Conservation (phyloP, 208 protist species). For the Leishmania arabica region DNA sequence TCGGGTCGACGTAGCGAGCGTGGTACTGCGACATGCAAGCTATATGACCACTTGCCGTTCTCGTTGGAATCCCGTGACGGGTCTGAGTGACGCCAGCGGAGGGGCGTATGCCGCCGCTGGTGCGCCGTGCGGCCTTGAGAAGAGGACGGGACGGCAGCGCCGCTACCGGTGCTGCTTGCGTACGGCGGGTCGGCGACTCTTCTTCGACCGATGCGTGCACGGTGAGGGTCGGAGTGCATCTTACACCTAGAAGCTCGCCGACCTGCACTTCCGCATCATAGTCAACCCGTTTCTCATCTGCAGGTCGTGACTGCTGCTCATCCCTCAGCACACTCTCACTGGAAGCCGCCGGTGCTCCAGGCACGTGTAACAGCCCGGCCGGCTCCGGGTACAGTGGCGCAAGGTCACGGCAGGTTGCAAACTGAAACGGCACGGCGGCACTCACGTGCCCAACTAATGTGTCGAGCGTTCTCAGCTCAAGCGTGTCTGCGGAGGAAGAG, state of each 20-base stretch:
- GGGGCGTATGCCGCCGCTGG: neutral
- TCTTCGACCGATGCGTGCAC: neutral
- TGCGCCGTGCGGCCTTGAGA: neutral
- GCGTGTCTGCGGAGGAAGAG: neutral
- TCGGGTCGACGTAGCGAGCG: conserved; percentile 37
- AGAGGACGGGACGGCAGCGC: neutral
- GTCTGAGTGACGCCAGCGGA: neutral
- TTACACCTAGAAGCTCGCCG: conserved; percentile 17
- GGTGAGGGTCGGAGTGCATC: neutral
- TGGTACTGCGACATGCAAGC: conserved; percentile 67
- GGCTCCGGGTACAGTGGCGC: conserved; percentile 22
- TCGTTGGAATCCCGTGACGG: neutral
- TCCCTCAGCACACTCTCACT: neutral
- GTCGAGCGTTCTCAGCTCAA: conserved; percentile 1
- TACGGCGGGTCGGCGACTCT: neutral
- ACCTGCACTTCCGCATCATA: conserved; percentile 13
- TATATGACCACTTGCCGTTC: neutral
- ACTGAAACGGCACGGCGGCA: conserved; percentile 30
- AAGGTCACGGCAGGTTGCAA: conserved; percentile 17
- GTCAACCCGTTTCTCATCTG: neutral
- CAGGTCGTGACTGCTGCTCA: neutral
- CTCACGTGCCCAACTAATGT: conserved; percentile 11
- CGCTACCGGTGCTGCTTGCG: neutral
- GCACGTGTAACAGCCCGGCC: conserved; percentile 5
- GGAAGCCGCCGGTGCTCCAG: neutral